phyloP scores from a whole-genome alignment of 2,329 filamentous ascomycete species.

The Metarhizium sp. region DNA sequence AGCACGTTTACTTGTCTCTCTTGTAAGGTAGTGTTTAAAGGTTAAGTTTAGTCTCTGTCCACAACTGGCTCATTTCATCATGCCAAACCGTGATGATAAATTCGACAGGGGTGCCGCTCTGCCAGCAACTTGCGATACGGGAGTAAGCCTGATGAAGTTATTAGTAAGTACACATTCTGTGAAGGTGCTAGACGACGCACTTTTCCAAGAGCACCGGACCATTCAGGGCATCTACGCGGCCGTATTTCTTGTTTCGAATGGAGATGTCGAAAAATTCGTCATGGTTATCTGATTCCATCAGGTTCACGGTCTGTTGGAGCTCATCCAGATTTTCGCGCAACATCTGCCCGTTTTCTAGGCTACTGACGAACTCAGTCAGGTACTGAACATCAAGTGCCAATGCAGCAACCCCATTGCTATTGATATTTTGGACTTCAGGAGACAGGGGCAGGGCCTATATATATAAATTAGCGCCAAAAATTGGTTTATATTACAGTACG shows the following conservation, averaged over 20 bases:
- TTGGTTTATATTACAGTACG: not conserved
- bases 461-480: slow-evolving; percentile 9
- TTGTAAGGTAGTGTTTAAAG: not conserved
- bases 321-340: slow-evolving; percentile 85
- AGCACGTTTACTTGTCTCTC: not conserved
- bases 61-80: slow-evolving; percentile 29
- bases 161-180: slow-evolving; percentile 13
- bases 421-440: slow-evolving; percentile 73
- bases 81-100: slow-evolving; percentile 67
- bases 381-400: slow-evolving; percentile 78
- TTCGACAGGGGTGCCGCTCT: slow-evolving; percentile 58
- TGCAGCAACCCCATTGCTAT: slow-evolving; percentile 72
- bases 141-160: slow-evolving; percentile 45
- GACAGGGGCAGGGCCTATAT: slow-evolving; percentile 66
- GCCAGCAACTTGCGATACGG: slow-evolving; percentile 47
- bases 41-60: slow-evolving; percentile 1
- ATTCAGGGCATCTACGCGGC: slow-evolving; percentile 83
- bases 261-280: slow-evolving; percentile 95
- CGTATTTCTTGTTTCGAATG: slow-evolving; percentile 85
- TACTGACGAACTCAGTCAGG: slow-evolving; percentile 76
- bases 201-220: slow-evolving; percentile 89
- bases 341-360: slow-evolving; percentile 75
- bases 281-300: slow-evolving; percentile 82
- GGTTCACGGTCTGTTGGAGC: slow-evolving; percentile 80
- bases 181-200: slow-evolving; percentile 34